Base-by-base conservation (phyloP, 768 basidiomycete species). In the Clathrus columnatus region DNA sequence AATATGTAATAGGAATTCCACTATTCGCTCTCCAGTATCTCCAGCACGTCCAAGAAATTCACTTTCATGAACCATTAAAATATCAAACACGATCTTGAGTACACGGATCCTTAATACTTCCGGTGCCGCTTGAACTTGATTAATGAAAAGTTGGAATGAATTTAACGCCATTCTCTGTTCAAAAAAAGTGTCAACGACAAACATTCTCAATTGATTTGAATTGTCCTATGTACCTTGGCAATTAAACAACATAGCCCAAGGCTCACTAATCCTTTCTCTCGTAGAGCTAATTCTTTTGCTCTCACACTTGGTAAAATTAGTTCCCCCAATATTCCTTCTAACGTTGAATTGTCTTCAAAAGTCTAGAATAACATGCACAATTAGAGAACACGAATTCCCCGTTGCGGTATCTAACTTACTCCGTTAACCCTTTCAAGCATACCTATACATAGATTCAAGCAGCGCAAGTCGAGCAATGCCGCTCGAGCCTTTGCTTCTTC, bases 271-370 rank as follows among this genome's bases (percentile, higher is more conserved):
- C 91, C 91, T 66, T 86, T 84, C 67, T 91, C 87, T 41, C 89
- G 77, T 62, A 94, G 75, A 0, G 77, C 74, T 5, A 88, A 75
- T 61, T 95, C 91, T 69, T 94, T 94, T 51, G 90, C 81, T 64
- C 85, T 84, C 44, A 97, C 89, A 4, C 90, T 82, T 2, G 95
- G 95, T 28, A 96, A 81, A 63, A 97, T 91, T 17, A 99, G 73
- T 61, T 97, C 91, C 8, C 88, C 74, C 67, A 82, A 65, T 20
- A 76, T 68, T 24, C 88, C 86, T 57, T 83, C 80, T 56, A 87
- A 68, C 4, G 80, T 83, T 6, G 84, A 81, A 64, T 86, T 85
- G 57, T 86, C 84, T 59, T 83, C 77, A 51, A 80, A 79, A 1
- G 75, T 77, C 77, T 79, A 53, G n/a, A 44, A 11, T 14, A 7